These are phyloP conservation scores for Gossypium laxum DNA, from an alignment of 441 rosid genomes.

Conservation along the genomic window DNA sequence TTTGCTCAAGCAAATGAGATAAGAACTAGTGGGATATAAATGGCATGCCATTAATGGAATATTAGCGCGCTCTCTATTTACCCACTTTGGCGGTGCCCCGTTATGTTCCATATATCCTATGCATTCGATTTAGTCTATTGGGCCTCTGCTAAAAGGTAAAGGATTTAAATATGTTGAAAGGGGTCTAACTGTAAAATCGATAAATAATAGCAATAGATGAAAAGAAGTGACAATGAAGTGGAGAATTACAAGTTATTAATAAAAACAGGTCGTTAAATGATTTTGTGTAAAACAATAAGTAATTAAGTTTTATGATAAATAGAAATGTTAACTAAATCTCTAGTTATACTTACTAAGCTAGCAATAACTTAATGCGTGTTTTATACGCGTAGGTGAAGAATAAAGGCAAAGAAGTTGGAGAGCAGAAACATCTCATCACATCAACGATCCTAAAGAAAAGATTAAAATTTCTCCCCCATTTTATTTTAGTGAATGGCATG, in stretches of 20 bases:
- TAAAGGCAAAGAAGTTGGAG: no score
- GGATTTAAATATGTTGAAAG: neutral
- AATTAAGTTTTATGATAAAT: neutral
- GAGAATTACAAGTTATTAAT: neutral
- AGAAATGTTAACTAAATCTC: neutral
- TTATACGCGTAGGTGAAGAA: no score
- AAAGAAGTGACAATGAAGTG: neutral
- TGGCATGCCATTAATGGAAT: neutral
- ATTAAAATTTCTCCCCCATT: neutral
- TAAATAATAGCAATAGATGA: neutral
- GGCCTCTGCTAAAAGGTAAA: neutral
- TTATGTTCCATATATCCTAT: neutral
- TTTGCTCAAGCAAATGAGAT: neutral
- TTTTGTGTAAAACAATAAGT: neutral
- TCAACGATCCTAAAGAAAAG: neutral
- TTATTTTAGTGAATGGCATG: neutral
- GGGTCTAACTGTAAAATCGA: neutral
- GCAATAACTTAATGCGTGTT: neutral
- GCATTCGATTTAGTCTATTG: neutral
- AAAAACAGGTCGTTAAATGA: neutral
- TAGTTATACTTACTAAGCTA: neutral
- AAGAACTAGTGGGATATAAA: neutral
- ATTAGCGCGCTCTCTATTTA: neutral
- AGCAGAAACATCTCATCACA: neutral
- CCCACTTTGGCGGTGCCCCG: neutral